phyloP scores from a whole-genome alignment of 495 filamentous ascomycete genomes.

The Chaetomium tenue region DNA sequence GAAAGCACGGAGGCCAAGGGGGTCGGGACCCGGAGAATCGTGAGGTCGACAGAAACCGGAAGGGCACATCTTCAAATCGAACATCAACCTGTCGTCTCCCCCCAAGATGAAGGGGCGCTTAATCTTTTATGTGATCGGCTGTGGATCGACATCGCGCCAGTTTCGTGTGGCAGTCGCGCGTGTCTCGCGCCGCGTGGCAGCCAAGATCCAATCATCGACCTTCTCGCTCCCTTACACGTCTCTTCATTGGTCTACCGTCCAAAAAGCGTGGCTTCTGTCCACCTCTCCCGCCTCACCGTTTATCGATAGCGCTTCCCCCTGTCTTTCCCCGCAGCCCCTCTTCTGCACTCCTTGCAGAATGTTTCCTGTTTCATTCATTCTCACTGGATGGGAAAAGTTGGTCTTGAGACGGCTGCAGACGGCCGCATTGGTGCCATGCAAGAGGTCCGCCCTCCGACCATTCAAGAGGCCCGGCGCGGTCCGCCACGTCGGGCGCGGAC shows the following conservation, averaged over 20 bases:
- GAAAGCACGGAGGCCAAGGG: background rate
- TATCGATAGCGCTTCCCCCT: slow-evolving; percentile 40
- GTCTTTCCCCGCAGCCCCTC: slow-evolving; percentile 20
- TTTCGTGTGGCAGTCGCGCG: slow-evolving; percentile 33
- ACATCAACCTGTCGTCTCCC: slow-evolving; percentile 22
- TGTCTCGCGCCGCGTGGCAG: slow-evolving; percentile 26
- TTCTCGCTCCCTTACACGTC: background rate
- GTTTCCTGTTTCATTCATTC: slow-evolving; percentile 23
- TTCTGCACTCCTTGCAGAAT: slow-evolving; percentile 23
- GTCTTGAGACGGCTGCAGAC: slow-evolving; percentile 32
- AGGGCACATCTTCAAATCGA: slow-evolving; percentile 1
- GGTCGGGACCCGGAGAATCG: background rate
- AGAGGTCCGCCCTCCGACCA: slow-evolving; percentile 24
- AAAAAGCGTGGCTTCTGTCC: background rate
- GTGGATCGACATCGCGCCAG: slow-evolving; percentile 29
- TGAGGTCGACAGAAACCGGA: background rate
- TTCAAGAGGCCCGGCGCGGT: slow-evolving; percentile 35
- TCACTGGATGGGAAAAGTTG: slow-evolving; percentile 28
- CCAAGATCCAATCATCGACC: slow-evolving; percentile 21
- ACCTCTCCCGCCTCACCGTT: slow-evolving; percentile 15
- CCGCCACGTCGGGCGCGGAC: slow-evolving; percentile 28
- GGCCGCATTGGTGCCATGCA: slow-evolving; percentile 32
- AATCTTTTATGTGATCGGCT: slow-evolving; percentile 26
- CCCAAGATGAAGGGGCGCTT: slow-evolving; percentile 24
- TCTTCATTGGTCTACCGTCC: background rate